Evolutionary conservation across 1,284 basidiomycete genomes (phyloP).

Genomic region (Puccinia coronata): DNA sequence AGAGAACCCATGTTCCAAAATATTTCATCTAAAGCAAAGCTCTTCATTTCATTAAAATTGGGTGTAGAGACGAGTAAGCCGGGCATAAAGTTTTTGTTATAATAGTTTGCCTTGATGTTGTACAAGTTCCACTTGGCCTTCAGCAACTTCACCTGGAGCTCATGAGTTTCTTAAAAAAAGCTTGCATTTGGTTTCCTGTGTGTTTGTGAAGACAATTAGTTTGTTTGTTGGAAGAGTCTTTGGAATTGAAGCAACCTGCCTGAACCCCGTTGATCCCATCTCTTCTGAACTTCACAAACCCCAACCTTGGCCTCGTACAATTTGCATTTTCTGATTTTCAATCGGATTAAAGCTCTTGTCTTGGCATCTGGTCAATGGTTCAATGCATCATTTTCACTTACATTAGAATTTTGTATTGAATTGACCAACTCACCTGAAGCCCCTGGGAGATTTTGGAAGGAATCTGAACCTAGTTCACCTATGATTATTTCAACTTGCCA

Average conservation of each 20-base stretch:
- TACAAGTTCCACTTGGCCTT: neutral
- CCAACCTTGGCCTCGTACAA: neutral
- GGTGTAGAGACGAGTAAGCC: neutral
- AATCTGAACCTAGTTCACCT: neutral
- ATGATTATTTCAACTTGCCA: neutral
- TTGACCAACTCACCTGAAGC: neutral
- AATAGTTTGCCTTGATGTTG: neutral
- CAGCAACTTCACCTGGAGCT: neutral
- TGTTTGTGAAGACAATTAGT: neutral
- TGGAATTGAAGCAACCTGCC: neutral
- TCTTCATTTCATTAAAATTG: neutral
- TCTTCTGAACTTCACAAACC: conserved; percentile 4
- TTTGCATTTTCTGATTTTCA: conserved; percentile 1
- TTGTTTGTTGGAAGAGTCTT: neutral
- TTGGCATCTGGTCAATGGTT: neutral
- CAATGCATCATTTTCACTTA: neutral
- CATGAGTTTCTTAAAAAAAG: neutral
- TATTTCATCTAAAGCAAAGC: neutral
- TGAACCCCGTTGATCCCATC: neutral
- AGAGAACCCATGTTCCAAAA: conserved; percentile 14
- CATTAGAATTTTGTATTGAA: neutral
- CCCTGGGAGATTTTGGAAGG: neutral
- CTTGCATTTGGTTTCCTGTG: conserved; percentile 7
- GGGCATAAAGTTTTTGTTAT: neutral
- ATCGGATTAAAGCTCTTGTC: neutral